Evolutionary conservation across 306 rosid species (phyloP), one percentile per base, ranked within the genome.

Genomic region (Begonia fuchsioides): DNA sequence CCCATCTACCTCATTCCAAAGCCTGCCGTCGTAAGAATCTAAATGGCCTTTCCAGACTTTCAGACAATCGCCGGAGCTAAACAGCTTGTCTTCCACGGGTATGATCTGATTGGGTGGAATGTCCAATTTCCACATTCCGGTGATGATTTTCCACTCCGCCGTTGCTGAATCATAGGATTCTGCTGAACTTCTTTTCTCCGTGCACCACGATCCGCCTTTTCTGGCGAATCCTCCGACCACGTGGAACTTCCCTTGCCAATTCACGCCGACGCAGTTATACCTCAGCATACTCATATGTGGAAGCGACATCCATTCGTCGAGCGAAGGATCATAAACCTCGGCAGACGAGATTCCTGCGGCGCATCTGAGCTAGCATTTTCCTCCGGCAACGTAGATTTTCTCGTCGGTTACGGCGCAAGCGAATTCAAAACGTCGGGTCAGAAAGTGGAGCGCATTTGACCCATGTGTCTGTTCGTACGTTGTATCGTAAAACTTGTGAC

Each of bases 111-210:
- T 64, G 6, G 64, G 75, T 2, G 71, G 71, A 7, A 64, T 17
- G 44, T 70, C 67, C 0, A 70, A 47, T 13, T 64, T 63, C 71
- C 67, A 70, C 70, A 70, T 70, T 3, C 75, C 63, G 15, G 51
- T 11, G 2, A 54, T 47, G 3, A 59, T 15, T 6, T 51, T 44
- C 75, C 70, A 64, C 8, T 10, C 48, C 13, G 43, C 41, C 3
- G 6, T 1, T 2, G 59, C 67, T 0, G 40, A 8, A 2, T 59
- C 64, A 11, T 44, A 70, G 13, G 56, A 53, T 13, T 70, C 71
- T 10, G 71, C 71, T 0, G 75, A 70, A 19, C 70, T 57, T 12
- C 66, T 32, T n/a, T 58, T 58, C 62, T 10, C 44, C n/a, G 46
- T 50, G 19, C 13, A 17, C 12, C 49, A 49, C 6, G 48, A 58